These are phyloP conservation scores for Thalassiosira livingstoniorum DNA, from an alignment of 352 stramenopile genomes.

Conservation along the genomic window DNA sequence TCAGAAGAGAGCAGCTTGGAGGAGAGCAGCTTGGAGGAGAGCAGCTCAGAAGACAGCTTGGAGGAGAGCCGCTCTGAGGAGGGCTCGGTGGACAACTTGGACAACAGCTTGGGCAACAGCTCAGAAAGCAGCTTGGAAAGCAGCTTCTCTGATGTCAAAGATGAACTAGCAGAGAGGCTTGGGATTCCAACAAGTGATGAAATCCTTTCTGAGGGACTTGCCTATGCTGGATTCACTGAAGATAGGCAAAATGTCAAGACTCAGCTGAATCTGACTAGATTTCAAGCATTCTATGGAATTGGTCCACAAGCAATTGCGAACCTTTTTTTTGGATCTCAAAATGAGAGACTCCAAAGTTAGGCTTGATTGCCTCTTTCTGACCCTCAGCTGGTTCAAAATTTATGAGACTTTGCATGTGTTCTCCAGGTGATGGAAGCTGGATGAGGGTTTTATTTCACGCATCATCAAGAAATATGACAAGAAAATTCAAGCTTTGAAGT, in stretches of 20 bases:
- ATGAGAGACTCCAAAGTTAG: background rate
- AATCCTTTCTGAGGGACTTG: background rate
- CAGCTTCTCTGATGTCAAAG: too few species aligned
- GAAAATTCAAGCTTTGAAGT: conserved; percentile 7
- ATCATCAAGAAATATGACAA: background rate
- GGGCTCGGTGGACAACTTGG: too few species aligned
- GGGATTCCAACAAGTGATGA: background rate
- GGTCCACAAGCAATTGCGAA: background rate
- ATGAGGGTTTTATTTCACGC: background rate
- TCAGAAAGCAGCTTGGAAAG: background rate
- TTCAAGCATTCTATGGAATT: conserved; percentile 11
- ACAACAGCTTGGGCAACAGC: background rate
- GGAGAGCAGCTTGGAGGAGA: too few species aligned
- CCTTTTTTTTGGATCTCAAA: conserved; percentile 1
- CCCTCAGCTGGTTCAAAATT: conserved; percentile 16
- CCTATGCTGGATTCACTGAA: background rate
- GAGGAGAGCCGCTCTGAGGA: too few species aligned
- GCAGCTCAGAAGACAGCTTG: too few species aligned
- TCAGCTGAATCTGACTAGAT: conserved; percentile 6
- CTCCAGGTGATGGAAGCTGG: background rate
- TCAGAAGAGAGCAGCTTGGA: too few species aligned
- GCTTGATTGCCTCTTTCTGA: conserved; percentile 5
- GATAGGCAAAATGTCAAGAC: background rate
- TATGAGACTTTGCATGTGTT: conserved; percentile 11
- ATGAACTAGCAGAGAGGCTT: too few species aligned